Percentiles rank a stretch among this genome's conserved stretches.
Conservation (phyloP, 1,284 basidiomycete genomes). For the Ustilago esculenta region DNA sequence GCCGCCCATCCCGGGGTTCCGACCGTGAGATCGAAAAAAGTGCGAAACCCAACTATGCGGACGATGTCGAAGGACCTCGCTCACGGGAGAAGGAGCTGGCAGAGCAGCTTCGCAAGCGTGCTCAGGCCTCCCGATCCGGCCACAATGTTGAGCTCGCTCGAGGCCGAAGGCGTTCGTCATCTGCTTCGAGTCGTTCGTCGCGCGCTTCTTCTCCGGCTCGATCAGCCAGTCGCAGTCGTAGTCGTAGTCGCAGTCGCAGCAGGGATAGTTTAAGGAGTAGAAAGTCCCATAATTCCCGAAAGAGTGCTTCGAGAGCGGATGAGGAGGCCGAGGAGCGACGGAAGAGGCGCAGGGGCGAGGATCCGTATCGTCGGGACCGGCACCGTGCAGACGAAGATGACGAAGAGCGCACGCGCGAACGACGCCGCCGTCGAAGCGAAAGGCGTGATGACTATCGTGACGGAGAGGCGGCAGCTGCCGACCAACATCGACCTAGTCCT, state of each 20-base stretch:
- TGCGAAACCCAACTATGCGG: slow-evolving; percentile 3
- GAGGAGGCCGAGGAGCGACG: slow-evolving; percentile 59
- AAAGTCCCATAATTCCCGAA: slow-evolving; percentile 25
- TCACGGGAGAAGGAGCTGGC: slow-evolving; percentile 61
- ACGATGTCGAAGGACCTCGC: slow-evolving; percentile 10
- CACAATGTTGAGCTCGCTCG: slow-evolving; percentile 9
- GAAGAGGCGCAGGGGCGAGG: slow-evolving; percentile 51
- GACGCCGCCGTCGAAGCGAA: slow-evolving; percentile 44
- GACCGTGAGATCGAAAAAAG: slow-evolving; percentile 29
- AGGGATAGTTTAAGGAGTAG: slow-evolving; percentile 30
- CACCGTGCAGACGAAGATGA: slow-evolving; percentile 43
- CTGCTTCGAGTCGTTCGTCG: slow-evolving; percentile 29
- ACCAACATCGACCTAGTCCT: slow-evolving; percentile 23
- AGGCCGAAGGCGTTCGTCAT: slow-evolving; percentile 21
- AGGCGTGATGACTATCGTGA: slow-evolving; percentile 40
- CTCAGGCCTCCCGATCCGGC: slow-evolving; percentile 39
- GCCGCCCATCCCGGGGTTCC: slow-evolving; percentile 22
- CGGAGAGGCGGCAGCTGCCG: slow-evolving; percentile 6
- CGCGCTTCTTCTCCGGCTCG: slow-evolving; percentile 26
- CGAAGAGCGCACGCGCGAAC: slow-evolving; percentile 68
- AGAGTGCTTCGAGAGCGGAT: slow-evolving; percentile 49
- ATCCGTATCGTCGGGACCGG: slow-evolving; percentile 53
- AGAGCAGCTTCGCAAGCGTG: slow-evolving; percentile 60
- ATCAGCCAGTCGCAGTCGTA: slow-evolving; percentile 16
- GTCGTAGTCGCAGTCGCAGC: slow-evolving; percentile 34